Base-by-base conservation (phyloP, 2,329 filamentous ascomycete genomes). In the Colletotrichum theobromicola region DNA sequence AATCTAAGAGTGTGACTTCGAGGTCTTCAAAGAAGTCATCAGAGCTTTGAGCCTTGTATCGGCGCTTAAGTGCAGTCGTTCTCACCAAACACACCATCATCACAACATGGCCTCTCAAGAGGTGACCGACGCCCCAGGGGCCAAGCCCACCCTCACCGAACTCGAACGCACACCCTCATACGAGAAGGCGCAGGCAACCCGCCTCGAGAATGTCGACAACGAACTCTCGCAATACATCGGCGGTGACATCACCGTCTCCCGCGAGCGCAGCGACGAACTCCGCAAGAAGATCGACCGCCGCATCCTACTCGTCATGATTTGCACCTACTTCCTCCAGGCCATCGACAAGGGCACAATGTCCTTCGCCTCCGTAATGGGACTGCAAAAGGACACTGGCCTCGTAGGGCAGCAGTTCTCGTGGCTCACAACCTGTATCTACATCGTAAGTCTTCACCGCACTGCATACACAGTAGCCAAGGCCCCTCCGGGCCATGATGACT, bases 341-440 rank as follows among this genome's bases (percentile, higher is more conserved):
- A 87, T 94, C 60, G 92, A 94, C 82, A 93, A 93, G 82, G 91
- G 91, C 30, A 93, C 92, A 1, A 84, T 94, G 79, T 90, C 88
- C 2, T 93, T 87, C 88, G 90, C 90, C 10, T 89, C 89, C 58
- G 92, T 93, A 80, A 93, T 93, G 91, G 89, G 89, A 32, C 85
- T 93, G 63, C 83, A 84, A 1, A 79, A 85, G 7, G 89, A 92
- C 77, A 86, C 88, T 0, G 83, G 26, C 15, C 42, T 76, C 32
- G 74, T 80, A 7, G 82, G 79, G 68, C 75, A 78, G 57, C 79
- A 94, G 86, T 95, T 91, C 81, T 89, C 87, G 26, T 95, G 93
- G 93, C 85, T 95, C 66, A 93, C 91, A 0, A 94, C 92, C 15
- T 94, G 91, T 86, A 93, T 95, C 77, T 95, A 94, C 84, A 91